These are phyloP conservation scores for Thermothelomyces thermophilus DNA, from an alignment of 2,329 filamentous ascomycete genomes.

Conservation along the genomic window DNA sequence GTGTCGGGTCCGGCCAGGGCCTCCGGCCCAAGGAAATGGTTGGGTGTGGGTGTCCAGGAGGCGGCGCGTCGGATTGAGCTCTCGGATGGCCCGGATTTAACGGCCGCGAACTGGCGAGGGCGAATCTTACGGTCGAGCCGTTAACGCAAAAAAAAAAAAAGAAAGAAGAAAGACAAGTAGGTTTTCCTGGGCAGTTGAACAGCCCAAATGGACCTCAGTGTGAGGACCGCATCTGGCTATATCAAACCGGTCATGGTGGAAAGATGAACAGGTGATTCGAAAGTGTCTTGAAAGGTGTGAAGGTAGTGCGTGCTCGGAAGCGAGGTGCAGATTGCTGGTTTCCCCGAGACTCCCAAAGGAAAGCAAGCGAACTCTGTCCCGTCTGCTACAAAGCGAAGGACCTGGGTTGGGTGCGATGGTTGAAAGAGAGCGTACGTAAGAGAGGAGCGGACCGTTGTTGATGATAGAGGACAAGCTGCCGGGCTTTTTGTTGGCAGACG, in stretches of 20 bases:
- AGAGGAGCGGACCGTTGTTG: not conserved
- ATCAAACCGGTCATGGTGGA: not conserved
- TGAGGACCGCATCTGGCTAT: constrained; percentile 6
- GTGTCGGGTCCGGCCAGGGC: constrained; percentile 2
- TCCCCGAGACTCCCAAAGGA: not conserved
- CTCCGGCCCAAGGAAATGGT: not conserved
- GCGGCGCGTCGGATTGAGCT: constrained; percentile 1
- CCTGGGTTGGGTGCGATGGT: not conserved
- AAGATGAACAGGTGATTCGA: not conserved
- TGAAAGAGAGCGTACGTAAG: not conserved
- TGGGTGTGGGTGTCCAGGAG: constrained; percentile 4
- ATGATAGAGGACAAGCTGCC: not conserved
- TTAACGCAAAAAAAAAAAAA: not conserved
- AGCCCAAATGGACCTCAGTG: not conserved
- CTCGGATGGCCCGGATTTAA: constrained; percentile 12
- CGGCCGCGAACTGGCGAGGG: not conserved
- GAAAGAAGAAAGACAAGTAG: not conserved
- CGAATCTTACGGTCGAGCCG: not conserved
- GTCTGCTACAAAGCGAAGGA: not conserved
- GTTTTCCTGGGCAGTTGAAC: not conserved
- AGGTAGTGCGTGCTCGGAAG: not conserved
- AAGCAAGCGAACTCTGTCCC: not conserved
- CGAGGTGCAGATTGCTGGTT: not conserved
- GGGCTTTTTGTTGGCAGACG: constrained; percentile 5
- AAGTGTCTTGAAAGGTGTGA: not conserved